These are phyloP conservation scores for Corchorus olitorius DNA, from an alignment of 345 rosid species.

Conservation along the genomic window DNA sequence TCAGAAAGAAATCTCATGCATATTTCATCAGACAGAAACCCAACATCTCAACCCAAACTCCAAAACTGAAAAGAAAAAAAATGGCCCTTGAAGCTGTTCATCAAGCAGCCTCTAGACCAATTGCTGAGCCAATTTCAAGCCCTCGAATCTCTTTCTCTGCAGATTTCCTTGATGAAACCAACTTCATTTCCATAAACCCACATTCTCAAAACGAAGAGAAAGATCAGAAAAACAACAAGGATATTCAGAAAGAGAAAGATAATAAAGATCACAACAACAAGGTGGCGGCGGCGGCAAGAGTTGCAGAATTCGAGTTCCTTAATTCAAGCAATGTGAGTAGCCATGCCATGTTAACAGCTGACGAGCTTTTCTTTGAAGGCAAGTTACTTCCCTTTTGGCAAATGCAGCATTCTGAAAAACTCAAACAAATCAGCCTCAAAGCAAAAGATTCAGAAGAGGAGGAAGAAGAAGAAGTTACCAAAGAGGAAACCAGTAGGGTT, in stretches of 20 bases:
- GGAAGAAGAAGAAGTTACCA: slow-evolving; percentile 37
- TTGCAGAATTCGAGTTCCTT: slow-evolving; percentile 79
- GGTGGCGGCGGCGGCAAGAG: slow-evolving; percentile 28
- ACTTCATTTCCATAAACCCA: slow-evolving; percentile 74
- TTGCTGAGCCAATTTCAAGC: slow-evolving; percentile 47
- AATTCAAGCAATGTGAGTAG: slow-evolving; percentile 44
- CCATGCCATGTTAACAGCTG: slow-evolving; percentile 71
- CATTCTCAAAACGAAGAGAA: slow-evolving; percentile 27
- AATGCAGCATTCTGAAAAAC: slow-evolving; percentile 69
- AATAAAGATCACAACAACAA: slow-evolving; percentile 1
- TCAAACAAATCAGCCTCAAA: slow-evolving; percentile 54
- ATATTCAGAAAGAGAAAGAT: slow-evolving; percentile 28
- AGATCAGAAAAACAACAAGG: neutral
- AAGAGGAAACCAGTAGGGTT: slow-evolving; percentile 45
- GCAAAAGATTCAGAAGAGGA: slow-evolving; percentile 31
- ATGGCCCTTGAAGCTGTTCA: slow-evolving; percentile 61
- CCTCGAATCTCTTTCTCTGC: slow-evolving; percentile 90
- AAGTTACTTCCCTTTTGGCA: slow-evolving; percentile 93
- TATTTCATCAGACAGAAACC: slow-evolving; percentile 10
- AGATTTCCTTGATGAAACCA: slow-evolving; percentile 62
- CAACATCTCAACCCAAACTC: neutral
- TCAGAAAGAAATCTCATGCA: slow-evolving; percentile 24
- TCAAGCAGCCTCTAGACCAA: slow-evolving; percentile 42
- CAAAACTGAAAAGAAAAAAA: neutral
- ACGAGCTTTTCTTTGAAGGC: slow-evolving; percentile 89